These are phyloP conservation scores for Lactifluus piperatus DNA, from an alignment of 768 basidiomycete genomes.

Conservation along the genomic window DNA sequence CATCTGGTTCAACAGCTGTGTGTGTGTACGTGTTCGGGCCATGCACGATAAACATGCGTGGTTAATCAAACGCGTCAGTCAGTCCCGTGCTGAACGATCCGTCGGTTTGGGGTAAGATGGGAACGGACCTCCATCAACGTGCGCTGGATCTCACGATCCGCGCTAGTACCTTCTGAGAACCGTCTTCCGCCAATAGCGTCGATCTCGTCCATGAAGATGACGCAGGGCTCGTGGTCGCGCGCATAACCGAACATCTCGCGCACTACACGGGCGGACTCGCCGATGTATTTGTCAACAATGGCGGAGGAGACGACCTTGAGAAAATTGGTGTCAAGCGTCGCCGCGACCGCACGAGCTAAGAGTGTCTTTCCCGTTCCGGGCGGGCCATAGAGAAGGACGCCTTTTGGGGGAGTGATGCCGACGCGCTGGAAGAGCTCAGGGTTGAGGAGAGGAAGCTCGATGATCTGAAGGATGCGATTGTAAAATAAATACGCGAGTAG, in stretches of 20 bases:
- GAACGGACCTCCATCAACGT: slow-evolving; percentile 87
- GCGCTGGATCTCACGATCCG: slow-evolving; percentile 97
- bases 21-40: not conserved
- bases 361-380: slow-evolving; percentile 97
- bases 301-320: slow-evolving; percentile 98
- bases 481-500: not conserved
- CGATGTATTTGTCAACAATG: slow-evolving; percentile 97
- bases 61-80: not conserved
- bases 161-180: slow-evolving; percentile 91
- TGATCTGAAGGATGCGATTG: slow-evolving; percentile 47
- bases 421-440: slow-evolving; percentile 94
- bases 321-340: slow-evolving; percentile 91
- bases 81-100: not conserved
- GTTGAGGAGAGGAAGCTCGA: slow-evolving; percentile 89
- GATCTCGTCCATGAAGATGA: slow-evolving; percentile 98
- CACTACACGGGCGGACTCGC: slow-evolving; percentile 92
- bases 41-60: no score
- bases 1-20: slow-evolving; percentile 94
- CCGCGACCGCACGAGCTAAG: slow-evolving; percentile 91
- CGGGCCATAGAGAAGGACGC: slow-evolving; percentile 92
- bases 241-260: slow-evolving; percentile 99
- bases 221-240: slow-evolving; percentile 93
- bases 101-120: not conserved
- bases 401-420: slow-evolving; percentile 93
- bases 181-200: slow-evolving; percentile 93